Evolutionary conservation across 202 grass and related monocot genomes (phyloP).

Genomic region (Alloteropsis angusta): DNA sequence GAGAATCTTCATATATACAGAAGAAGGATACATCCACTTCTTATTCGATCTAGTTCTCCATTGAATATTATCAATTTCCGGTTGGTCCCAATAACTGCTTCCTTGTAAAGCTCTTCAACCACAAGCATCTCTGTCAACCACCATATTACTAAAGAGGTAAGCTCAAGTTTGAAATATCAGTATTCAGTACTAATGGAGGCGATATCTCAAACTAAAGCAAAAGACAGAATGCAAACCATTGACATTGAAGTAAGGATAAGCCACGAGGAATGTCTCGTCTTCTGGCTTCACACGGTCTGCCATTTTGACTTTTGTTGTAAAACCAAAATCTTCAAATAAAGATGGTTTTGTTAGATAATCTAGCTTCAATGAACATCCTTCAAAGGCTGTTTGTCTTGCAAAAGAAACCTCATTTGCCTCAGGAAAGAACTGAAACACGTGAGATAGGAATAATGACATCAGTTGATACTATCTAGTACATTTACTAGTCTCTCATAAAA

Average conservation of each 20-base stretch:
- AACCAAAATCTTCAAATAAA: constrained; percentile 94
- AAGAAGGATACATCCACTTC: constrained; percentile 96
- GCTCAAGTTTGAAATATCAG: background rate
- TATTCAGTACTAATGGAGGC: background rate
- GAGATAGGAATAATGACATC: background rate
- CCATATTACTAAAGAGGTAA: background rate
- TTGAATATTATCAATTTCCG: constrained; percentile 91
- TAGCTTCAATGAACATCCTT: constrained; percentile 72
- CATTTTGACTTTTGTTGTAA: constrained; percentile 85
- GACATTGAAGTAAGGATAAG: constrained; percentile 99
- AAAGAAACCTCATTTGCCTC: constrained; percentile 90
- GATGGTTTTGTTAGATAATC: constrained; percentile 96
- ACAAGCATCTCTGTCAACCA: constrained; percentile 76
- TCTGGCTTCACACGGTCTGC: constrained; percentile 67
- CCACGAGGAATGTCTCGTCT: constrained; percentile 78
- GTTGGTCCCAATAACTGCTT: constrained; percentile 54
- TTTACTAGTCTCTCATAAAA: background rate
- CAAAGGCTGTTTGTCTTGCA: constrained; percentile 77
- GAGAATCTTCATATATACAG: background rate
- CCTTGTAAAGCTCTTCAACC: constrained; percentile 94
- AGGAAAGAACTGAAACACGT: constrained; percentile 74
- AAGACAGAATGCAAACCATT: constrained; percentile 48
- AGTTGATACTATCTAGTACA: constrained; percentile 15
- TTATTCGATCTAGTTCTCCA: constrained; percentile 91
- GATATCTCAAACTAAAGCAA: background rate